Conservation (phyloP, 345 rosid genomes). For the Populus alba region DNA sequence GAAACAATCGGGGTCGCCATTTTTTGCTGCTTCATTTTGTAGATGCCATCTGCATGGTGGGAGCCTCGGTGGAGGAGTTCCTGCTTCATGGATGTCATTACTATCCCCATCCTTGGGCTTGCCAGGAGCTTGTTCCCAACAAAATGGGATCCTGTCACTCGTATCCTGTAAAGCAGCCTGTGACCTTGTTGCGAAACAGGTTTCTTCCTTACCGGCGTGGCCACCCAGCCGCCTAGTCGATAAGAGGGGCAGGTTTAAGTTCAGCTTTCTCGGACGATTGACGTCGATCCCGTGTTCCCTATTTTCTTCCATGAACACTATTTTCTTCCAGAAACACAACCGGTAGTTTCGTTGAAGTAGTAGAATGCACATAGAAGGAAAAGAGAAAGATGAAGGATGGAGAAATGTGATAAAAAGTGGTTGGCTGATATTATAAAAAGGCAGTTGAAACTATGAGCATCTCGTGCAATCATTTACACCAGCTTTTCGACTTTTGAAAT, state of each 20-base stretch:
- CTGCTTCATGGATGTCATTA: slow-evolving; percentile 23
- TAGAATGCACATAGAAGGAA: slow-evolving; percentile 4
- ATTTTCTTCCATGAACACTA: slow-evolving; percentile 14
- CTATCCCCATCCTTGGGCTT: slow-evolving; percentile 47
- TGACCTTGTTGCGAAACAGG: slow-evolving; percentile 14
- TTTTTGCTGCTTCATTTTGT: background rate
- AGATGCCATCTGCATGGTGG: slow-evolving; percentile 58
- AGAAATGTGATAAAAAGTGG: slow-evolving; percentile 10
- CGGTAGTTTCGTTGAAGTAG: background rate
- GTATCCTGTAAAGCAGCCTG: slow-evolving; percentile 18
- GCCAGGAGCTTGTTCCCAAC: slow-evolving; percentile 87
- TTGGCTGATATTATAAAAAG: slow-evolving; percentile 28
- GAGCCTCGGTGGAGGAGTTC: slow-evolving; percentile 61
- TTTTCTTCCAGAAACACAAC: slow-evolving; percentile 3
- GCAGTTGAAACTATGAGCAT: slow-evolving; percentile 37
- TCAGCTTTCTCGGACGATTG: slow-evolving; percentile 48
- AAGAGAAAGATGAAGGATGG: slow-evolving; percentile 5
- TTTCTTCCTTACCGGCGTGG: slow-evolving; percentile 18
- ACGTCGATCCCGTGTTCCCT: slow-evolving; percentile 28
- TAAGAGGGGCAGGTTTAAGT: slow-evolving; percentile 69
- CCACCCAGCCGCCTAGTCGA: slow-evolving; percentile 52
- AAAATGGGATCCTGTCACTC: slow-evolving; percentile 59
- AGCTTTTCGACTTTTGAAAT: slow-evolving; percentile 33
- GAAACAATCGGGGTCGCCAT: background rate
- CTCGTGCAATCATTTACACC: slow-evolving; percentile 52